Conservation (phyloP, 257 asterid species). For the Solanum piurae region DNA sequence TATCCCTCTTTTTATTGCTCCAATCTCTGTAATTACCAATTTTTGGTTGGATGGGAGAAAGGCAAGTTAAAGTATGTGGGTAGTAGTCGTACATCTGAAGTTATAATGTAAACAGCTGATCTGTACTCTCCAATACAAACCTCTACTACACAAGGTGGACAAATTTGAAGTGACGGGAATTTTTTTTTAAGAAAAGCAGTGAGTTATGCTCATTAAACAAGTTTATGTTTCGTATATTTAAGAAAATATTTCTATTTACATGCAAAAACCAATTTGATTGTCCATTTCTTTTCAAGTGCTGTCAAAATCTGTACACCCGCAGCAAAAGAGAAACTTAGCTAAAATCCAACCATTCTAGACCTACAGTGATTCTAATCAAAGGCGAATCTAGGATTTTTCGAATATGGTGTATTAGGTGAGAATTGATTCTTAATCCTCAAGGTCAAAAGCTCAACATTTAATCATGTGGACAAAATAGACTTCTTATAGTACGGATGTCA, state of each 20-base stretch:
- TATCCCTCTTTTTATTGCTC: not conserved
- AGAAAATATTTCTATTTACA: not conserved
- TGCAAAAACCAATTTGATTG: not conserved
- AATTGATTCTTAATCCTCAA: no score
- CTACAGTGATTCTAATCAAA: not conserved
- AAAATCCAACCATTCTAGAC: not conserved
- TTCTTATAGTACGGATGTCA: no score
- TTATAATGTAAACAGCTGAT: not conserved
- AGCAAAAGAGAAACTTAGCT: not conserved
- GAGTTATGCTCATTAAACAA: not conserved
- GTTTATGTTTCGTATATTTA: not conserved
- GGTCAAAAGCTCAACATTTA: no score
- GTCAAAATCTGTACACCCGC: not conserved
- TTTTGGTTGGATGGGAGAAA: not conserved
- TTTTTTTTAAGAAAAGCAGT: not conserved
- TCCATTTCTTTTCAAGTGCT: not conserved
- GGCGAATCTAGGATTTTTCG: no score
- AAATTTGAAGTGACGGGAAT: not conserved
- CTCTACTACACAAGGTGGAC: not conserved
- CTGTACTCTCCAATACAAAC: not conserved
- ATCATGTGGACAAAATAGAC: no score
- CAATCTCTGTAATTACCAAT: not conserved
- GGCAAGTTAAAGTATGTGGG: not conserved
- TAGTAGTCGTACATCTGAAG: not conserved
- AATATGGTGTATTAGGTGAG: no score